Base-by-base conservation (phyloP, 192 early-diverging fungal species). In the Phycomyces blakesleeanus region DNA sequence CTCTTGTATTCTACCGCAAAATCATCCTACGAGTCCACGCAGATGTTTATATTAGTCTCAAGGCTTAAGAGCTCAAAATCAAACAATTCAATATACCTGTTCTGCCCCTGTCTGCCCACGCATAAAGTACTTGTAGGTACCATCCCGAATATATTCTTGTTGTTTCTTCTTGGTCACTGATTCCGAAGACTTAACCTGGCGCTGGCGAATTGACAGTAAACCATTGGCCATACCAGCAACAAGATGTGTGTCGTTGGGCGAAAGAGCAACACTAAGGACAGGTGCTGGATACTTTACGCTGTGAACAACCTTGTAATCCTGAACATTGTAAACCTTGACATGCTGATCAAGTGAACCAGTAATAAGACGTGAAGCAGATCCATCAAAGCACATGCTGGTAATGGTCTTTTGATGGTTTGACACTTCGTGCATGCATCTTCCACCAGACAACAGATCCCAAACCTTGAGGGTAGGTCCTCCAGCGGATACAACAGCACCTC, bases 401-500 rank as follows among this genome's bases (percentile, higher is more conserved):
- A 98, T 88, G 6, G 92, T 94, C 82, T 99, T 99, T 80, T 96
- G 92, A 71, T 96, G 94, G 76, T 97, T 98, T 26, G 85, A 85
- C 20, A 99, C 67, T 22, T 82, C 81, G 38, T 87, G 82, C 62
- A 96, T 66, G n/a, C 79, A 74, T 22, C 87, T 76, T 42, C 95
- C 91, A 49, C 92, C 93, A 57, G 82, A 79, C 38, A 95, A 75
- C 24, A 92, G 76, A 71, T 99, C 96, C 87, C 91, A 96, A 22
- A 99, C 77, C 57, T 92, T 93, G 47, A 99, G 67, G 25, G 66
- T 76, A 47, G 93, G 90, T 25, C 92, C 89, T 44, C 89, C 90
- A 26, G 88, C 85, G 14, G 91, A 84, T 0, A 93, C 91, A 18
- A 92, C 67, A 22, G 93, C 81, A 47, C 89, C 76, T 39, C 91